These are phyloP conservation scores for Aspergillus sp. DNA, from an alignment of 2,329 filamentous ascomycete genomes.

Conservation along the genomic window DNA sequence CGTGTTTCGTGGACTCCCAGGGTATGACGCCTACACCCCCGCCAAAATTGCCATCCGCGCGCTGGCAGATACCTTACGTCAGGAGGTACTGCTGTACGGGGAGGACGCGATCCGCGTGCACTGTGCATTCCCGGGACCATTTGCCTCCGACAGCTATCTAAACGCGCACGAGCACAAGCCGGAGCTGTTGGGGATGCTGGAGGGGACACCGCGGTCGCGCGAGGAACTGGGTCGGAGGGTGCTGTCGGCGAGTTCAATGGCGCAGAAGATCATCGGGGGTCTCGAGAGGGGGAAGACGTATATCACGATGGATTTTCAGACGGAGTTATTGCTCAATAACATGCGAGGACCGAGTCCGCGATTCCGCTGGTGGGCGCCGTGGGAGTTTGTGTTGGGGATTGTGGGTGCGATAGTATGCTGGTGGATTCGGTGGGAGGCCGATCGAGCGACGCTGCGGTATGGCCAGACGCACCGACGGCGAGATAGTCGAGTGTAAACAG, in stretches of 20 bases:
- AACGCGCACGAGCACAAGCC: constrained; percentile 8
- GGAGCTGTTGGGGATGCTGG: constrained; percentile 6
- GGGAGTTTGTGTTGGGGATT: constrained; percentile 1
- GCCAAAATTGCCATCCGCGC: constrained; percentile 11
- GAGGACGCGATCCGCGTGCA: constrained; percentile 6
- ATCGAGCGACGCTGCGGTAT: neutral
- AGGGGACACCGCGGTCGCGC: constrained; percentile 1
- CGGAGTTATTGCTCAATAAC: constrained; percentile 5
- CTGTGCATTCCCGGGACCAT: constrained; percentile 10
- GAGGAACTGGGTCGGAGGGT: neutral
- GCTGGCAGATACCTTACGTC: constrained; percentile 11
- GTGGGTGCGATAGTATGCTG: neutral
- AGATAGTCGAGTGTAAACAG: constrained; percentile 1
- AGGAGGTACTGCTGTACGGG: constrained; percentile 10
- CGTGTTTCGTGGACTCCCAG: constrained; percentile 8
- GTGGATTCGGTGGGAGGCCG: neutral
- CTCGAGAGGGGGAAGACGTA: constrained; percentile 5
- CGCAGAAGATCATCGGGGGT: constrained; percentile 3
- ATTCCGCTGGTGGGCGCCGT: constrained; percentile 2
- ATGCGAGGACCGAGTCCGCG: constrained; percentile 8
- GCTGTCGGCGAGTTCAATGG: neutral
- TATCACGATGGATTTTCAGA: constrained; percentile 5
- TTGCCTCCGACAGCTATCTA: constrained; percentile 4
- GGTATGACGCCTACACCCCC: constrained; percentile 13
- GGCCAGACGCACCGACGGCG: neutral